These are phyloP conservation scores for Escovopsis weberi DNA, from an alignment of 2,329 filamentous ascomycete species.

Conservation along the genomic window DNA sequence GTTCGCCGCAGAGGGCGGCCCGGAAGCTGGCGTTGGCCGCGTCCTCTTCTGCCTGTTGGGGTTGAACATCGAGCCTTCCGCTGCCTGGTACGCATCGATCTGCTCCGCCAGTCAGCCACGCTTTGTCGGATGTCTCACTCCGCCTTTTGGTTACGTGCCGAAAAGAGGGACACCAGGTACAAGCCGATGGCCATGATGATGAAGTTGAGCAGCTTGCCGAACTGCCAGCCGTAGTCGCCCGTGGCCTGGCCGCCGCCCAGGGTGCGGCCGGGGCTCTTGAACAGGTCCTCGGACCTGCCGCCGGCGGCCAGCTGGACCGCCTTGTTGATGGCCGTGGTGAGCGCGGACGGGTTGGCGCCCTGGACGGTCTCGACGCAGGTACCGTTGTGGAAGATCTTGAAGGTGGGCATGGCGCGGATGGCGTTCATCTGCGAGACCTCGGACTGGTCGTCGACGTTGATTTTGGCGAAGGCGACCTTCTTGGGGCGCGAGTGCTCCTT, in stretches of 20 bases:
- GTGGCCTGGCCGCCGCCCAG: conserved; percentile 29
- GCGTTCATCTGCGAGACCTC: conserved; percentile 63
- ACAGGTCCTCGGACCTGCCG: conserved; percentile 30
- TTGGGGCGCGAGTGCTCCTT: conserved; percentile 65
- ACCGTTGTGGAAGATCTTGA: conserved; percentile 74
- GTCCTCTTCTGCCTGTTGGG: conserved; percentile 21
- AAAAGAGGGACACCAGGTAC: conserved; percentile 47
- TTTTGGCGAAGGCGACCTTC: conserved; percentile 78
- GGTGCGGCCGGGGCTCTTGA: conserved; percentile 41
- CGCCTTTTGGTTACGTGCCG: conserved; percentile 27
- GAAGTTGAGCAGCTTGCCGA: conserved; percentile 31
- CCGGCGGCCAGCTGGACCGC: conserved; percentile 38
- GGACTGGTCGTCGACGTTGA: conserved; percentile 75
- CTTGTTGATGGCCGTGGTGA: conserved; percentile 64
- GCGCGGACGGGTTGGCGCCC: conserved; percentile 64
- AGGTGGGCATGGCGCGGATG: conserved; percentile 84
- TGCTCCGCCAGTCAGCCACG: conserved; percentile 18
- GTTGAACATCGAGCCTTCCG: conserved; percentile 46
- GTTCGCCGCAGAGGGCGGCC: not conserved
- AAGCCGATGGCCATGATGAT: conserved; percentile 34
- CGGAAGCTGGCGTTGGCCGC: conserved; percentile 9
- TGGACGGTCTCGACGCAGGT: conserved; percentile 59
- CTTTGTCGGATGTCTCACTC: not conserved
- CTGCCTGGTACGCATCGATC: conserved; percentile 48
- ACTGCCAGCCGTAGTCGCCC: conserved; percentile 13